Base-by-base conservation (phyloP, 345 rosid species). In the Euphorbia peplus region DNA sequence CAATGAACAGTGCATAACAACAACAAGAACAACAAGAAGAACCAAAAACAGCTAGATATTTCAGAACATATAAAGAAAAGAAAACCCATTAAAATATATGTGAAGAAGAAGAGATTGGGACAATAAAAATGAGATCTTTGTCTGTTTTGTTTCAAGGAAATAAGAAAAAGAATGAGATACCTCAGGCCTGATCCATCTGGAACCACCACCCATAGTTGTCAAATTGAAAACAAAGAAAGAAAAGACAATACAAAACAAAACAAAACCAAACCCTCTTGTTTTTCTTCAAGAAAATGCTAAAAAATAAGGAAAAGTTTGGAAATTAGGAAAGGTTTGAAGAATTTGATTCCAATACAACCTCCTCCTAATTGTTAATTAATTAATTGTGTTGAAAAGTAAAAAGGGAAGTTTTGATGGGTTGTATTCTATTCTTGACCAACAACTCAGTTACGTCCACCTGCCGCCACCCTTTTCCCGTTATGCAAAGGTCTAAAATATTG, bases 101-200 rank as follows among this genome's bases (percentile, higher is more conserved):
- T 35, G n/a, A 60, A 64, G 8, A n/a, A 4, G 13, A 51, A 50
- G 1, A 7, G 6, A 9, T 6, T 26, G 14, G 5, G 7, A 22
- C 4, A 22, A 24, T 19, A 53, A 53, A 53, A n/a, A 52, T 2
- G 25, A 6, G 8, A 21, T 11, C 28, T 53, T 21, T 50, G 4
- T 53, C 57, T 21, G 8, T n/a, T 53, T 53, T 50, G 0, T 4
- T 1, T 1, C 8, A 15, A 3, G 12, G 44, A 46, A 30, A 0
- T 14, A 16, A 48, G 16, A 25, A 14, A n/a, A n/a, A n/a, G n/a
- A n/a, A 26, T 0, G 6, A 9, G 44, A 5, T 66, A 76, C 79
- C 79, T 76, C 79, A 18, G 79, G 79, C n/a, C 75, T 66, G 21
- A 76, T 67, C 79, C 79, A 76, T 54, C 72, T 53, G 16, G 69